Evolutionary conservation across 2,329 filamentous ascomycete species (phyloP), one percentile per base, ranked within the genome.

Genomic region (Ramularia collo-cygni): DNA sequence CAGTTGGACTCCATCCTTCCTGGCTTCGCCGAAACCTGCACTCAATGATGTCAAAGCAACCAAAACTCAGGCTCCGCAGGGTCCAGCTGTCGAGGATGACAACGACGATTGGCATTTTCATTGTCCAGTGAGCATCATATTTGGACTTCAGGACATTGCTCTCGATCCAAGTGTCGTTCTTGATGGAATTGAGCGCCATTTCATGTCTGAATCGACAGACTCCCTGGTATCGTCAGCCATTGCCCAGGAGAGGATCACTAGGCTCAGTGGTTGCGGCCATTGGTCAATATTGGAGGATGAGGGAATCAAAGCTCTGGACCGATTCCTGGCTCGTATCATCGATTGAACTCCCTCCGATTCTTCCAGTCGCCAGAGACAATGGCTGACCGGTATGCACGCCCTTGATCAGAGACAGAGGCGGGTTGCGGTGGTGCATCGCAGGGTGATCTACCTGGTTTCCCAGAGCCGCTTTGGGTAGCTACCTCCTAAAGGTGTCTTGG

Each of bases 111-210:
- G 45, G 15, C 35, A 64, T 3, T 56, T 79, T 15, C 71, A 69
- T 43, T 72, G 71, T 8, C 68, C 67, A 13, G 63, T 71, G 10
- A 77, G 74, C 4, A 54, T 78, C 13, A 46, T 79, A 28, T 75
- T 73, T 61, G 76, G 75, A 2, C 58, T 69, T 48, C 52, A 64
- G 15, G 76, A 79, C 51, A 52, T 62, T 8, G 75, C 74, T 4
- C 64, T 78, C 27, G 67, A 74, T 35, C 58, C 57, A 29, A 57
- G 61, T 9, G 57, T 79, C 18, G 68, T 64, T 17, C 55, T 78
- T 17, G 70, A 75, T 37, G 74, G 74, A 1, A 66, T 77, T 16
- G 62, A 63, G 1, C 70, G 74, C 37, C 76, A 72, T 46, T 62
- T 77, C 13, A 30, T 45, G 32, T 29, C 14, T 4, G 39, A 46